A percentile compares a stretch with the other conserved stretches of the same genome.
These are phyloP conservation scores for Aegilops sharonensis DNA, from an alignment of 176 grass and related monocot genomes.

Conservation along the genomic window DNA sequence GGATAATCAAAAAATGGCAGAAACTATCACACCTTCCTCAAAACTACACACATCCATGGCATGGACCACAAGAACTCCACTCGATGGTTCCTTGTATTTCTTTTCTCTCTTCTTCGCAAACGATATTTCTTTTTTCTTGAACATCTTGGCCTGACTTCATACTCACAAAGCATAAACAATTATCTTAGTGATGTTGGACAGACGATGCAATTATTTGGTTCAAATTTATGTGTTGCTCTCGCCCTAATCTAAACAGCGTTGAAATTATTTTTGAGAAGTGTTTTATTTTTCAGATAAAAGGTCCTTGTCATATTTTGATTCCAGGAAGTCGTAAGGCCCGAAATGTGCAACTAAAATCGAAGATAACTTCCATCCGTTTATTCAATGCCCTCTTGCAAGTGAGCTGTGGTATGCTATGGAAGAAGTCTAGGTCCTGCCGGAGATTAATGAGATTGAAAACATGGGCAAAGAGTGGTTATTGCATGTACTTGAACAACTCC, in stretches of 20 bases:
- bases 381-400: no score
- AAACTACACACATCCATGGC: no score
- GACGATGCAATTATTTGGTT: background rate
- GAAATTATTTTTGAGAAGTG: background rate
- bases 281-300: background rate
- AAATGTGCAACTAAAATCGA: no score
- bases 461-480: no score
- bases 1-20: no score
- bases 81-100: background rate
- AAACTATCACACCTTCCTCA: no score
- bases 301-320: background rate
- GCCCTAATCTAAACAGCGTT: background rate
- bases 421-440: no score
- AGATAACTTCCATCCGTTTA: no score
- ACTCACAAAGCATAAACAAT: background rate
- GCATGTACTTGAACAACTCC: no score
- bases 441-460: no score
- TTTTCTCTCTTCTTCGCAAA: background rate
- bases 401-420: no score
- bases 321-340: background rate
- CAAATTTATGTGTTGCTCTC: background rate
- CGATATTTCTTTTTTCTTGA: background rate
- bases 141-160: background rate
- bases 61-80: background rate
- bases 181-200: background rate